phyloP scores from a whole-genome alignment of 352 stramenopile species.

The Globisporangium nodosum region DNA sequence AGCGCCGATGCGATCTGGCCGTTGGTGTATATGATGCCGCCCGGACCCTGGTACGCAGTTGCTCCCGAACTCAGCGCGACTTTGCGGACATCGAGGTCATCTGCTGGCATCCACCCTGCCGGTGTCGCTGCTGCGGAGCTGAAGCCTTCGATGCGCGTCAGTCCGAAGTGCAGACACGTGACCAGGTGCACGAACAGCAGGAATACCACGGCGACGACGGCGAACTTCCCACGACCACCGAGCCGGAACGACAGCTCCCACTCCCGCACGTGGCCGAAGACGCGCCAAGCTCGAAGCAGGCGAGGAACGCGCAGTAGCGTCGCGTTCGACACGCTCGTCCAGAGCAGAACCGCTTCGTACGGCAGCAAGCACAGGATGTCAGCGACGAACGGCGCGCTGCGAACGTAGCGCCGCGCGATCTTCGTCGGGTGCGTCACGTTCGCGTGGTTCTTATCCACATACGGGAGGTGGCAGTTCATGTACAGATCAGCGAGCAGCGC shows the following conservation, averaged over 20 bases:
- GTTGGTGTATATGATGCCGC: conserved; percentile 8
- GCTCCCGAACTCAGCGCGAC: background rate
- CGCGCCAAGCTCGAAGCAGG: conserved; percentile 22
- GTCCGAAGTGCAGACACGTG: conserved; percentile 29
- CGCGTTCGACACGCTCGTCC: conserved; percentile 8
- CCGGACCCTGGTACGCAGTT: conserved; percentile 6
- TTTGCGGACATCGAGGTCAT: conserved; percentile 21
- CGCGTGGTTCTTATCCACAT: conserved; percentile 27
- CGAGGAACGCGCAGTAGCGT: conserved; percentile 27
- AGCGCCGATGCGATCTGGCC: conserved; percentile 10
- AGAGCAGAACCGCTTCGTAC: conserved; percentile 9
- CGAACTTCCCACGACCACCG: conserved; percentile 29
- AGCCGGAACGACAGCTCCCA: conserved; percentile 32
- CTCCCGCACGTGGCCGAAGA: conserved; percentile 17
- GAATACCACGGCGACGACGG: conserved; percentile 29
- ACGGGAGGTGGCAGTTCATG: conserved; percentile 52
- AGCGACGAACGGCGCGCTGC: conserved; percentile 18
- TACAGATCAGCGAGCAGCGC: conserved; percentile 35
- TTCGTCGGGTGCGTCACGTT: conserved; percentile 37
- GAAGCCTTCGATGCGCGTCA: conserved; percentile 26
- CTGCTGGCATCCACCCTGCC: conserved; percentile 18
- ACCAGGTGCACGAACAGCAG: conserved; percentile 50
- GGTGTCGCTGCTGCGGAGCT: conserved; percentile 9
- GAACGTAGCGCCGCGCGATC: conserved; percentile 33
- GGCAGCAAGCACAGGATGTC: conserved; percentile 40